Evolutionary conservation across 164 flowering plant species (phyloP).

Genomic region (Piper betle): DNA sequence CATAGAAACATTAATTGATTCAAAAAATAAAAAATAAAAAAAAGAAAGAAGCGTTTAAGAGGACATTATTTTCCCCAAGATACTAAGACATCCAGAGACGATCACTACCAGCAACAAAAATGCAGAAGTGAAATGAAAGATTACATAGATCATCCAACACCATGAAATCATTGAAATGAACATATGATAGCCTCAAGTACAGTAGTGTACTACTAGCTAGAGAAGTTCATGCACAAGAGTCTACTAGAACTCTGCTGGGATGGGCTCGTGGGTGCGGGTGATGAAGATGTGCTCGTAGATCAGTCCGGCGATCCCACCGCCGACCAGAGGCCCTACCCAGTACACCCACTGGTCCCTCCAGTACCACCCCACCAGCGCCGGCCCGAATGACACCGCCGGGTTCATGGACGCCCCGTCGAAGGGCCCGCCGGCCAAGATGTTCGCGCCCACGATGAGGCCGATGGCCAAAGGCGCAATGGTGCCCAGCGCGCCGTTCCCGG

Average conservation of each 20-base stretch:
- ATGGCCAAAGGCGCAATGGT: slow-evolving; percentile 33
- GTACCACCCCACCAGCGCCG: slow-evolving; percentile 34
- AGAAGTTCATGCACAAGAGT: not conserved
- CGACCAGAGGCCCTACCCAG: slow-evolving; percentile 31
- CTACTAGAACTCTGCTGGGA: slow-evolving; percentile 8
- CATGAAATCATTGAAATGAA: too few relatives aligned
- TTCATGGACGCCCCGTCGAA: slow-evolving; percentile 43
- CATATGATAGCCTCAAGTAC: too few relatives aligned
- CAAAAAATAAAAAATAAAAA: too few relatives aligned
- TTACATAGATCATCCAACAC: too few relatives aligned
- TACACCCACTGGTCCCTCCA: slow-evolving; percentile 40
- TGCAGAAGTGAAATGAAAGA: too few relatives aligned
- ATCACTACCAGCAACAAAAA: too few relatives aligned
- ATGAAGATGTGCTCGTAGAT: slow-evolving; percentile 25
- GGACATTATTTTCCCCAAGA: too few relatives aligned
- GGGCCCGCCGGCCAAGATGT: slow-evolving; percentile 36
- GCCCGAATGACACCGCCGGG: slow-evolving; percentile 36
- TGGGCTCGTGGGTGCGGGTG: slow-evolving; percentile 23
- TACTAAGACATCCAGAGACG: too few relatives aligned
- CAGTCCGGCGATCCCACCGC: slow-evolving; percentile 25
- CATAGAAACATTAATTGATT: too few relatives aligned
- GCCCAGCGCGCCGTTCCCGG: slow-evolving; percentile 27
- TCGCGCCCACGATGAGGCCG: slow-evolving; percentile 39
- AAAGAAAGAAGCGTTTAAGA: too few relatives aligned
- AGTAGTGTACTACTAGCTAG: too few relatives aligned